Evolutionary conservation across 2,329 filamentous ascomycete genomes (phyloP).

Genomic region (Gnomoniopsis smithogilvyi): DNA sequence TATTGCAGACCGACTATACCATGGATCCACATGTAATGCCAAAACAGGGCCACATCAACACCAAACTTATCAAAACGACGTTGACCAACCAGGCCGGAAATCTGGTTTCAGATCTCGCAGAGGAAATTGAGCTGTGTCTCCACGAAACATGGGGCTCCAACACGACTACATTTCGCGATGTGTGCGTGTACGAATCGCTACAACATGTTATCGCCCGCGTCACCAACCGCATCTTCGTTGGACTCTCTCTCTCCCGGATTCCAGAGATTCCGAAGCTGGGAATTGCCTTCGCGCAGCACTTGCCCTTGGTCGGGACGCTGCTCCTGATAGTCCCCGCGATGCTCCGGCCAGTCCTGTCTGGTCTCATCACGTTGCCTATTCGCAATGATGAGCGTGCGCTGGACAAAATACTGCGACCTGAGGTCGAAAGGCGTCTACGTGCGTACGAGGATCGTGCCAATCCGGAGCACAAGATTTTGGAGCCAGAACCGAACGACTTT

Average conservation of each 20-base stretch:
- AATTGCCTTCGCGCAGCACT: slow-evolving; percentile 12
- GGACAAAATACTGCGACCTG: slow-evolving; percentile 15
- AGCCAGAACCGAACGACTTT: slow-evolving; percentile 19
- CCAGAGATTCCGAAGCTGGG: slow-evolving; percentile 5
- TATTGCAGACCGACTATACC: slow-evolving; percentile 30
- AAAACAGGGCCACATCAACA: slow-evolving; percentile 30
- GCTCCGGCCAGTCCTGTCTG: slow-evolving; percentile 19
- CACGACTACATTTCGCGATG: slow-evolving; percentile 28
- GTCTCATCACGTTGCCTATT: slow-evolving; percentile 20
- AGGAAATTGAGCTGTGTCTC: slow-evolving; percentile 27
- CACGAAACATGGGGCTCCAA: slow-evolving; percentile 28
- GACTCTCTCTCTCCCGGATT: slow-evolving; percentile 27
- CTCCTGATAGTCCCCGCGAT: slow-evolving; percentile 19
- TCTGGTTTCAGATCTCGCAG: slow-evolving; percentile 29
- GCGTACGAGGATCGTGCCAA: slow-evolving; percentile 16
- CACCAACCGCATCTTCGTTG: slow-evolving; percentile 29
- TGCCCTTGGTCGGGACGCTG: slow-evolving; percentile 19
- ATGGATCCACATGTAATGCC: slow-evolving; percentile 28
- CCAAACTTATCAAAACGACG: slow-evolving; percentile 29
- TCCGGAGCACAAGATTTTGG: slow-evolving; percentile 9
- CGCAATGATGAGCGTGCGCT: slow-evolving; percentile 20
- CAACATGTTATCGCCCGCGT: slow-evolving; percentile 28
- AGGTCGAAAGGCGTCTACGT: slow-evolving; percentile 21
- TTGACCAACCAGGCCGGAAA: slow-evolving; percentile 28
- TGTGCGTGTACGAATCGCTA: slow-evolving; percentile 31